Percentiles rank a stretch among this genome's conserved stretches.
phyloP scores from a whole-genome alignment of 306 rosid genomes.

The Pueraria montana region DNA sequence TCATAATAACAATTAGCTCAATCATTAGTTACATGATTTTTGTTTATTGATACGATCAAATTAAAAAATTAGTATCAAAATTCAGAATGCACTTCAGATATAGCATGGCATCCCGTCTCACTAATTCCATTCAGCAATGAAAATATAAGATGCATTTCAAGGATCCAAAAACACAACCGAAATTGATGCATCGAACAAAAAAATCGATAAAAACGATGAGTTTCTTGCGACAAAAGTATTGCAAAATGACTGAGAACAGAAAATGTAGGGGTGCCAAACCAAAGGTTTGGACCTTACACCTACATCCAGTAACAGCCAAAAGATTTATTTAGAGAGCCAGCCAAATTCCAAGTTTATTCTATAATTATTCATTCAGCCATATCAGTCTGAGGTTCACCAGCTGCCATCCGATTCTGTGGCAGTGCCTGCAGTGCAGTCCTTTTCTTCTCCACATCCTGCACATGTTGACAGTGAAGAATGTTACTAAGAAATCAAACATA shows the following conservation, averaged over 20 bases:
- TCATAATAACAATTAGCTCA: too few relatives aligned
- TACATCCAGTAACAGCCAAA: not conserved
- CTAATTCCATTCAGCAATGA: too few relatives aligned
- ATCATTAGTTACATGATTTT: too few relatives aligned
- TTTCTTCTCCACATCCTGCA: slow-evolving; percentile 57
- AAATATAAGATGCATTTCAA: not conserved
- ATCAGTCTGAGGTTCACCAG: slow-evolving; percentile 39
- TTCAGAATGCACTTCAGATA: too few relatives aligned
- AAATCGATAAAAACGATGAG: not conserved
- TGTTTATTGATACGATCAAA: too few relatives aligned
- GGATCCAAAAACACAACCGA: not conserved
- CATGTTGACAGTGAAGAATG: not conserved
- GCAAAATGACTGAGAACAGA: not conserved
- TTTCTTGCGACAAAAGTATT: not conserved
- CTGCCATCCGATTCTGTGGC: slow-evolving; percentile 62
- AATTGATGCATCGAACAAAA: not conserved
- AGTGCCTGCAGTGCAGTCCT: slow-evolving; percentile 81
- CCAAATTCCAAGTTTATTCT: slow-evolving; percentile 10
- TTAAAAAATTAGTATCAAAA: too few relatives aligned
- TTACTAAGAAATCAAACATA: slow-evolving; percentile 1
- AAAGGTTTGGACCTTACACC: slow-evolving; percentile 41
- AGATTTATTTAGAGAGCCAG: not conserved
- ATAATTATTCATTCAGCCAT: slow-evolving; percentile 25
- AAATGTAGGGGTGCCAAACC: slow-evolving; percentile 29
- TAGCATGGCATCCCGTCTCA: too few relatives aligned